A percentile compares a stretch with the other conserved stretches of the same genome.
Evolutionary conservation across 441 rosid species (phyloP).

Genomic region (Viola pubescens): DNA sequence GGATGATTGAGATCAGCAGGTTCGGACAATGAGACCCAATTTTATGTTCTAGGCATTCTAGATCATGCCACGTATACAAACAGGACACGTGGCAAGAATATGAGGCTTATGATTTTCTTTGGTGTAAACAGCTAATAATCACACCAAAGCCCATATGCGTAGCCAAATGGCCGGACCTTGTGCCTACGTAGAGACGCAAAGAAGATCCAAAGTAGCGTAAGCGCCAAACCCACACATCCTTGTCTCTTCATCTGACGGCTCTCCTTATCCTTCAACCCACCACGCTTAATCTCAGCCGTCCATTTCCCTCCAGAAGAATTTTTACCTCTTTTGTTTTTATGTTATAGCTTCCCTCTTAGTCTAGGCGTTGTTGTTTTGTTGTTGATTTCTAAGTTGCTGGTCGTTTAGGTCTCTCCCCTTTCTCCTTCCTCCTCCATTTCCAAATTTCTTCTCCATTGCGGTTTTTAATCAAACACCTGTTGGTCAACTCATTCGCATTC

Average conservation of each 20-base stretch:
- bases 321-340: constrained; percentile 21
- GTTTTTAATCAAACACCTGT: constrained; percentile 3
- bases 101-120: constrained; percentile 4
- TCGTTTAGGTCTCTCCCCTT: constrained; percentile 7
- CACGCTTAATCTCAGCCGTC: constrained; percentile 27
- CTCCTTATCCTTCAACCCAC: constrained; percentile 23
- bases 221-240: constrained; percentile 33
- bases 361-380: constrained; percentile 28
- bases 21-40: neutral
- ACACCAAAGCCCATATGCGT: constrained; percentile 17
- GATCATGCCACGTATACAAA: constrained; percentile 22
- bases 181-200: constrained; percentile 40
- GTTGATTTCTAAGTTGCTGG: constrained; percentile 40
- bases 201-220: constrained; percentile 40
- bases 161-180: constrained; percentile 33
- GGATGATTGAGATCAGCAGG: neutral
- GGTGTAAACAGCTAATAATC: constrained; percentile 21
- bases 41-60: neutral
- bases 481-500: constrained; percentile 6
- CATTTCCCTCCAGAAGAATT: neutral
- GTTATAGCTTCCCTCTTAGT: constrained; percentile 20
- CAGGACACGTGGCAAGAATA: constrained; percentile 18
- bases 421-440: constrained; percentile 1
- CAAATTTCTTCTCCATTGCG: neutral
- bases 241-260: constrained; percentile 28